Percentiles rank a stretch among this genome's conserved stretches.
phyloP scores from a whole-genome alignment of 768 basidiomycete genomes.

The Auricularia sp. region DNA sequence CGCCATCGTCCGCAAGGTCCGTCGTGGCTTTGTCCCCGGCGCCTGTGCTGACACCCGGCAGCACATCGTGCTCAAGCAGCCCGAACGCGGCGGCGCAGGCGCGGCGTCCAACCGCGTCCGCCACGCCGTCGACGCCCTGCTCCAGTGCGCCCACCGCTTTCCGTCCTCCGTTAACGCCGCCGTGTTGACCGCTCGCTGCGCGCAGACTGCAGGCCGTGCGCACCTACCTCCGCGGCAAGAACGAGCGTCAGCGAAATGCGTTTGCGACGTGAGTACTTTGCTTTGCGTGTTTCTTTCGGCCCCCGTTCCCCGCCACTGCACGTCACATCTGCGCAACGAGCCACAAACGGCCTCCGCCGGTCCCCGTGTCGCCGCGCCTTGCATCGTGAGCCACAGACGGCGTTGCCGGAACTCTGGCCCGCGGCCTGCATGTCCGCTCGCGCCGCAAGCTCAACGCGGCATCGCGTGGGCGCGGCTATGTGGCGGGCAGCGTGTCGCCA shows the following conservation, averaged over 20 bases:
- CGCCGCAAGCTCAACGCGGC: no score
- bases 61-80: slow-evolving; percentile 11
- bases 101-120: slow-evolving; percentile 34
- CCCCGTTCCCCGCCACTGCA: slow-evolving; percentile 15
- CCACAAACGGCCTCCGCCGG: slow-evolving; percentile 11
- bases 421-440: no score
- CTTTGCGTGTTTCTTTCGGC: not conserved
- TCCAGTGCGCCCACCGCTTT: slow-evolving; percentile 43
- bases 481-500: no score
- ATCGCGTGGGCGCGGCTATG: no score
- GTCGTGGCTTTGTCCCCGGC: slow-evolving; percentile 7
- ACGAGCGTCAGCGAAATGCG: slow-evolving; percentile 80
- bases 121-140: slow-evolving; percentile 67
- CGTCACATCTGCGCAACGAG: slow-evolving; percentile 14
- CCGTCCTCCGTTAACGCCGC: slow-evolving; percentile 1
- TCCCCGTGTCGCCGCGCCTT: no score
- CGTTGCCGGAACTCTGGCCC: no score
- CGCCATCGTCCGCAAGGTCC: slow-evolving; percentile 66
- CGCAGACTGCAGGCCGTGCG: slow-evolving; percentile 61
- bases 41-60: not conserved
- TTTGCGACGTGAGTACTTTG: slow-evolving; percentile 72
- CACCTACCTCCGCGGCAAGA: slow-evolving; percentile 65
- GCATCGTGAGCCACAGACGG: no score
- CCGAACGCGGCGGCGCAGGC: slow-evolving; percentile 6
- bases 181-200: not conserved